Evolutionary conservation across 495 filamentous ascomycete genomes (phyloP), one percentile per base, ranked within the genome.

Genomic region (Xylaria venustula): DNA sequence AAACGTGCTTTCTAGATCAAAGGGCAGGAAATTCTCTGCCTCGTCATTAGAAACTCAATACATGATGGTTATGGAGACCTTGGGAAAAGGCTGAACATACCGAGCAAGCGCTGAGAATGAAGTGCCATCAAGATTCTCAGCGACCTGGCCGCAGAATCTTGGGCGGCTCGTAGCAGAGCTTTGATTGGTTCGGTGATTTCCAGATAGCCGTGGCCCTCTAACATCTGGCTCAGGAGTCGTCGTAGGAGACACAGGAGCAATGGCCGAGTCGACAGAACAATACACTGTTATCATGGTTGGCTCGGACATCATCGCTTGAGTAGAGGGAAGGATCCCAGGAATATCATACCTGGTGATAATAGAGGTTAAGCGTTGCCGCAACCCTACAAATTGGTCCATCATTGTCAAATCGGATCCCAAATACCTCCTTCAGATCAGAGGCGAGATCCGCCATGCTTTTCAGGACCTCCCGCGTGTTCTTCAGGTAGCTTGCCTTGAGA

Each of bases 1-100:
- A 30, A 51, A 51, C 11, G 48, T 51, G 28, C 48, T 51, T 22
- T 51, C 48, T n/a, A 51, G 48, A n/a, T 51, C 48, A 22, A 51
- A 51, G 1, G 48, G 48, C 28, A 51, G 17, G 28, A 51, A 51
- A 30, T 36, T 51, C 36, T 51, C 48, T 51, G 28, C 25, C 15
- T 17, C 25, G 30, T 37, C n/a, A 17, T 37, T 51, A 51, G 19
- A 9, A 11, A 50, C 3, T 30, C 47, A 50, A 17, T 22, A 36
- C 32, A 22, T 11, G 14, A 22, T 22, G 1, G n/a, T 9, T 51
- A 11, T 32, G n/a, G n/a, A n/a, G n/a, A n/a, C n/a, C n/a, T n/a
- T n/a, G n/a, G 2, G 30, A 7, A 36, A 19, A 36, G 17, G 28
- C 1, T n/a, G 28, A 11, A 37, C 48, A 11, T 51, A 51, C 48